A percentile compares a stretch with the other conserved stretches of the same genome.
Conservation (phyloP, 2,329 filamentous ascomycete genomes). For the Aspergillus fijiensis region DNA sequence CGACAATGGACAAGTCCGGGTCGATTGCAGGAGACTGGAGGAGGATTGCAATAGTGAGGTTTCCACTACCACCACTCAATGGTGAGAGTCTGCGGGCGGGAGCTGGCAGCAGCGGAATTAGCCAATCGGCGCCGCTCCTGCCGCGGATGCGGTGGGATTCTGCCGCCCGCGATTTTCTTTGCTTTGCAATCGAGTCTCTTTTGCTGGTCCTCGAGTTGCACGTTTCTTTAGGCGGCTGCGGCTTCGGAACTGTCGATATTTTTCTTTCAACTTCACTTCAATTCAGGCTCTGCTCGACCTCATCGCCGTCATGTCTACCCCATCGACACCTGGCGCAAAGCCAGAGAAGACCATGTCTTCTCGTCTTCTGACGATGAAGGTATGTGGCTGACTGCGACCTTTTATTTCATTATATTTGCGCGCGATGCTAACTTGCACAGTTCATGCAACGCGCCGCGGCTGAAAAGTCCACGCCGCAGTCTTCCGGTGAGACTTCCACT, state of each 20-base stretch:
- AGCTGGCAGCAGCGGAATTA: constrained; percentile 19
- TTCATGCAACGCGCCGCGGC: constrained; percentile 91
- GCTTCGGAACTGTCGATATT: background rate
- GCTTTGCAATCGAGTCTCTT: constrained; percentile 14
- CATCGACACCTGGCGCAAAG: constrained; percentile 52
- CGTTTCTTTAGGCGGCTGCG: background rate
- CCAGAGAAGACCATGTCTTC: constrained; percentile 76
- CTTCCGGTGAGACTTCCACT: constrained; percentile 47
- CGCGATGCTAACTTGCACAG: constrained; percentile 32
- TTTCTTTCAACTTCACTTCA: background rate
- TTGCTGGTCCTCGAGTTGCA: constrained; percentile 6
- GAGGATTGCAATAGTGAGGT: constrained; percentile 16
- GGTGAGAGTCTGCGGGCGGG: constrained; percentile 27
- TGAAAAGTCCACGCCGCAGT: constrained; percentile 47
- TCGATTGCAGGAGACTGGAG: constrained; percentile 27
- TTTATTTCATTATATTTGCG: background rate
- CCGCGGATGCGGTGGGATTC: constrained; percentile 18
- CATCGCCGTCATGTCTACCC: constrained; percentile 29
- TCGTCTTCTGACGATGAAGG: constrained; percentile 87
- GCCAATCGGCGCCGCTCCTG: constrained; percentile 27
- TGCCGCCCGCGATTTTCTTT: constrained; percentile 21
- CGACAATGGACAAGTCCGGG: constrained; percentile 14
- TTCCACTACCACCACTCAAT: background rate
- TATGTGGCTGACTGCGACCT: constrained; percentile 21
- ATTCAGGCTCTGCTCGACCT: constrained; percentile 2